Conservation (phyloP, 805 yeast genomes). For the Yamadazyma sp. region DNA sequence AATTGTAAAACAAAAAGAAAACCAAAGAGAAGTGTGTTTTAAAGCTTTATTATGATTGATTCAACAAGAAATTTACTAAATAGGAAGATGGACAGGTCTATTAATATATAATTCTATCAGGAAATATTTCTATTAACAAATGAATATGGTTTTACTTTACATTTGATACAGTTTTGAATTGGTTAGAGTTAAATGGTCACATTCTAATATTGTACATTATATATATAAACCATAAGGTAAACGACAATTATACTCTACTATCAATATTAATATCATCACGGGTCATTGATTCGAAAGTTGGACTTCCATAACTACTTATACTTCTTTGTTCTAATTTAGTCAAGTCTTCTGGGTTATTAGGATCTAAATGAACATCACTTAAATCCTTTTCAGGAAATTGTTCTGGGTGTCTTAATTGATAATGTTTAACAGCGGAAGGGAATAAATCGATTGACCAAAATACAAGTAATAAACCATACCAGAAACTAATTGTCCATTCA, state of each 20-base stretch:
- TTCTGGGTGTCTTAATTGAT: slow-evolving; percentile 28
- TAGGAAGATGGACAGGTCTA: slow-evolving; percentile 2
- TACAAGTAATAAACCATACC: slow-evolving; percentile 70
- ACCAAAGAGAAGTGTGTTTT: no score
- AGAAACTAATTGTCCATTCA: slow-evolving; percentile 87
- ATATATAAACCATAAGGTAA: no score
- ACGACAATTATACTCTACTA: no score
- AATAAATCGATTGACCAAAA: slow-evolving; percentile 67
- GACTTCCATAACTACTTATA: slow-evolving; percentile 16
- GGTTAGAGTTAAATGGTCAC: no score
- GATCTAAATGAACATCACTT: slow-evolving; percentile 14
- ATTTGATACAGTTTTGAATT: no score
- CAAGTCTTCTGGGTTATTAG: slow-evolving; percentile 18
- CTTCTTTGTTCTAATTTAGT: slow-evolving; percentile 15
- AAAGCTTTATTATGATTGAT: no score
- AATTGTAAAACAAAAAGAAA: no score
- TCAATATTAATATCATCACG: no score
- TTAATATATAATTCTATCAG: background rate
- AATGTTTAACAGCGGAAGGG: slow-evolving; percentile 50
- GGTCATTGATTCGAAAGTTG: slow-evolving; percentile 17
- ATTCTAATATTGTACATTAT: no score
- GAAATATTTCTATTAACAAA: no score
- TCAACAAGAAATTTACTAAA: no score
- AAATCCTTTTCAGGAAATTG: slow-evolving; percentile 15
- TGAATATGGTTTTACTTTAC: background rate